Conservation (phyloP, 768 basidiomycete species). For the Russula abietina region DNA sequence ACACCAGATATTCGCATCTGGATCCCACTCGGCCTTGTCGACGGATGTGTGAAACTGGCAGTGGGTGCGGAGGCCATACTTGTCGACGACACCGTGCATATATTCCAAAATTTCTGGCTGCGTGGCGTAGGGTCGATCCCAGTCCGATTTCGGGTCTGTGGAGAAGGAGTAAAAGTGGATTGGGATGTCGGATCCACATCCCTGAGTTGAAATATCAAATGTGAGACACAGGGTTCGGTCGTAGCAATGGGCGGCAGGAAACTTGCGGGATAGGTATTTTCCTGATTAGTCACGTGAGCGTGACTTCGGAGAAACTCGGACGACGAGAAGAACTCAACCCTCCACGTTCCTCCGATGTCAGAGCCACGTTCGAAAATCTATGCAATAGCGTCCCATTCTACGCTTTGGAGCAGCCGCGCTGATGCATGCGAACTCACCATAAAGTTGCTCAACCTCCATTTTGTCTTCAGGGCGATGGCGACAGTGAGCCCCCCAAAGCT, state of each 20-base stretch:
- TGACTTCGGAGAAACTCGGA: no score
- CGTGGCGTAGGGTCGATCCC: conserved; percentile 24
- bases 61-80: conserved; percentile 23
- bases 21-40: conserved; percentile 30
- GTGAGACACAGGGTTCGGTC: background rate
- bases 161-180: conserved; percentile 28
- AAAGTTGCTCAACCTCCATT: conserved; percentile 30
- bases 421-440: conserved; percentile 25
- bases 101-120: conserved; percentile 32
- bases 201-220: conserved; percentile 14
- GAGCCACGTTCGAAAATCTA: conserved; percentile 32
- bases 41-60: conserved; percentile 29
- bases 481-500: conserved; percentile 29
- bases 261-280: conserved; percentile 27
- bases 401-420: no score
- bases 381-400: background rate
- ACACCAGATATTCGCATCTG: conserved; percentile 25
- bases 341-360: conserved; percentile 30
- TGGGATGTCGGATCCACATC: conserved; percentile 28
- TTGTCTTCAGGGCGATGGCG: conserved; percentile 31
- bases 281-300: conserved; percentile 10
- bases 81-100: conserved; percentile 25
- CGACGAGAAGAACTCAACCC: conserved; percentile 12
- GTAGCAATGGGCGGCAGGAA: background rate
- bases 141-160: conserved; percentile 29